Percentiles rank a stretch among this genome's conserved stretches.
phyloP scores from a whole-genome alignment of 1,284 basidiomycete species.

The Mycosarcoma mackinlayi region DNA sequence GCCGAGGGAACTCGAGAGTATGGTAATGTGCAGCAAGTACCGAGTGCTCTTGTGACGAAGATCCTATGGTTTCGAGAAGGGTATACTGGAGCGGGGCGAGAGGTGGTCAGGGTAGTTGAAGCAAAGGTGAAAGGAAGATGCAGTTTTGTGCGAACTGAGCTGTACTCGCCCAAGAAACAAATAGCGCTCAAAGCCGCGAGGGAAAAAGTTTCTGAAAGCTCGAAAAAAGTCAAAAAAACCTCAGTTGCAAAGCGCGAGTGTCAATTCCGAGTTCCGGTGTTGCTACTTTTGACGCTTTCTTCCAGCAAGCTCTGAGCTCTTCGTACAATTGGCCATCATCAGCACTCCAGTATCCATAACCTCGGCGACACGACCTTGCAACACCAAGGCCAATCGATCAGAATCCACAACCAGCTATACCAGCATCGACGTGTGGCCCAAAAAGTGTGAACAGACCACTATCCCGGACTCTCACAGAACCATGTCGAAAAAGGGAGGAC shows the following conservation, averaged over 20 bases:
- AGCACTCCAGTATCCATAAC: too few relatives aligned
- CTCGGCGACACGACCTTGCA: too few relatives aligned
- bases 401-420: too few relatives aligned
- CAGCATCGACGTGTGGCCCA: too few relatives aligned
- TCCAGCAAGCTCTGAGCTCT: not conserved
- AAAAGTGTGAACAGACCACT: too few relatives aligned
- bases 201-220: constrained; percentile 24
- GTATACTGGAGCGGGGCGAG: not conserved
- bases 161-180: not conserved
- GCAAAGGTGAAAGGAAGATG: not conserved
- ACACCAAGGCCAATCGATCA: too few relatives aligned
- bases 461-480: not conserved
- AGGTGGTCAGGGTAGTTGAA: not conserved
- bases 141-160: constrained; percentile 1
- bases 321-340: too few relatives aligned
- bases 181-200: not conserved
- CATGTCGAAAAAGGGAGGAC: constrained; percentile 66
- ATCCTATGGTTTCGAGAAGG: not conserved
- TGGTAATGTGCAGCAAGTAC: constrained; percentile 5
- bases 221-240: constrained; percentile 14
- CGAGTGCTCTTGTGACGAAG: constrained; percentile 1
- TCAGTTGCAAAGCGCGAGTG: not conserved
- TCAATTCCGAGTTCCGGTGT: constrained; percentile 32
- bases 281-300: constrained; percentile 18
- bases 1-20: constrained; percentile 8